phyloP scores from a whole-genome alignment of 2,329 filamentous ascomycete species.

The Phyllosticta citribraziliensis region DNA sequence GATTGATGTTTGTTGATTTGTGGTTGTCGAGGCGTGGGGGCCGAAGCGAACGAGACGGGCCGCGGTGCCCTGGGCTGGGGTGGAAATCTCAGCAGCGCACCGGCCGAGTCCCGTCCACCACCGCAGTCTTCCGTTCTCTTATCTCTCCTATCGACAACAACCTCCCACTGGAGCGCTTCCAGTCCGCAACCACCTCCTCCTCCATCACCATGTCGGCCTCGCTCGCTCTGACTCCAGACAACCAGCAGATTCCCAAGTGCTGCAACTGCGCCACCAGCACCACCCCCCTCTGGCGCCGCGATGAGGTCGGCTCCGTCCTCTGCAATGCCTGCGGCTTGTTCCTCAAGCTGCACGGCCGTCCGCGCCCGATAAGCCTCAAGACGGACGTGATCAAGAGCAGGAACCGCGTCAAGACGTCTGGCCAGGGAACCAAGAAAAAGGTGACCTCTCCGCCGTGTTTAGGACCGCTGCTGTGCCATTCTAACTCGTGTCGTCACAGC shows the following conservation, averaged over 20 bases:
- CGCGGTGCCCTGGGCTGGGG: too few relatives aligned
- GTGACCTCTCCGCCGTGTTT: slow-evolving; percentile 36
- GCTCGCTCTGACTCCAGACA: slow-evolving; percentile 12
- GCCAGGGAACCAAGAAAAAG: slow-evolving; percentile 73
- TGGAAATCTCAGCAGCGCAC: slow-evolving; percentile 12
- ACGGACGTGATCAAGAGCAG: slow-evolving; percentile 99
- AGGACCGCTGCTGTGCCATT: neutral
- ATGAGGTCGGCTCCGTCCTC: slow-evolving; percentile 88
- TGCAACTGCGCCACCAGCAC: slow-evolving; percentile 95
- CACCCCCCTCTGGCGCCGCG: slow-evolving; percentile 92
- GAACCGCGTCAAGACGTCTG: slow-evolving; percentile 89
- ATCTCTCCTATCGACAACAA: slow-evolving; percentile 39
- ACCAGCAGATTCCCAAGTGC: slow-evolving; percentile 71
- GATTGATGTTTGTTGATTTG: slow-evolving; percentile 9
- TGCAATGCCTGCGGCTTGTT: slow-evolving; percentile 98
- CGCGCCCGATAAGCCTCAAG: slow-evolving; percentile 91
- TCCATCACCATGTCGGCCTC: slow-evolving; percentile 3
- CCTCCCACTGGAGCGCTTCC: slow-evolving; percentile 9
- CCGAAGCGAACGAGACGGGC: neutral
- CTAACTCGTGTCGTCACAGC: slow-evolving; percentile 12
- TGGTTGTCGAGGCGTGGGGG: neutral
- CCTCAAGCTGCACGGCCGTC: slow-evolving; percentile 87
- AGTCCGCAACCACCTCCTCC: slow-evolving; percentile 17
- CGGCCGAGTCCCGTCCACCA: neutral
- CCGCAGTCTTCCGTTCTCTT: too few relatives aligned